Evolutionary conservation across 495 filamentous ascomycete species (phyloP), one percentile per base, ranked within the genome.

Genomic region (Gamarada debralockiae): DNA sequence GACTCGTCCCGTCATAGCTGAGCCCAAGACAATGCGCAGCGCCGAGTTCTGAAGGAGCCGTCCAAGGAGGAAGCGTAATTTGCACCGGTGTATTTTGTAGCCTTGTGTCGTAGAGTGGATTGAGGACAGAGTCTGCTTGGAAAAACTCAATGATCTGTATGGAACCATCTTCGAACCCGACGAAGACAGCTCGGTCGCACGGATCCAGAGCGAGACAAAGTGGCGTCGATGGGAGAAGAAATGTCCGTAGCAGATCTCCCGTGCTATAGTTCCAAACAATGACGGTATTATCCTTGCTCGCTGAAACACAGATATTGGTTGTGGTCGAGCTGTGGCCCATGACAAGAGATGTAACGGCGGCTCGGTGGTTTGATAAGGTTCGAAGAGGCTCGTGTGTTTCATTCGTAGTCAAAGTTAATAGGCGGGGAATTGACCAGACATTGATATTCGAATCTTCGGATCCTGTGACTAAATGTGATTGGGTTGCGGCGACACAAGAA

Each of bases 201-300:
- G 92, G 87, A 64, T 98, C 93, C 3, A 97, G 69, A 8, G 80
- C 74, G 22, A 96, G 61, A 56, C 84, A 90, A 22, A 82, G 72
- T 15, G 92, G 87, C 20, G 77, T 74, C n/a, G 73, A 75, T 1
- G 86, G 78, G 42, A 96, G 78, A 17, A 97, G 74, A 56, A 88
- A 84, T 15, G 90, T 96, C 54, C 90, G 83, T 51, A 97, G 66
- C 20, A 81, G 73, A 24, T 75, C 74, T 31, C 90, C 90, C 1
- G 78, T 87, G 23, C 84, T 80, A 62, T 92, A 93, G 65, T 96
- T 88, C 93, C 93, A 98, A 49, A 89, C 78, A 55, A 93, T 83
- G 55, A 85, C 86, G 1, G 83, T 91, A 58, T 85, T 86, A 65
- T 96, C 91, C 54, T 85, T 80, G 48, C 88, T 87, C 1, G 82